A percentile compares a stretch with the other conserved stretches of the same genome.
phyloP scores from a whole-genome alignment of 164 flowering plant genomes.

The Warburgia ugandensis region DNA sequence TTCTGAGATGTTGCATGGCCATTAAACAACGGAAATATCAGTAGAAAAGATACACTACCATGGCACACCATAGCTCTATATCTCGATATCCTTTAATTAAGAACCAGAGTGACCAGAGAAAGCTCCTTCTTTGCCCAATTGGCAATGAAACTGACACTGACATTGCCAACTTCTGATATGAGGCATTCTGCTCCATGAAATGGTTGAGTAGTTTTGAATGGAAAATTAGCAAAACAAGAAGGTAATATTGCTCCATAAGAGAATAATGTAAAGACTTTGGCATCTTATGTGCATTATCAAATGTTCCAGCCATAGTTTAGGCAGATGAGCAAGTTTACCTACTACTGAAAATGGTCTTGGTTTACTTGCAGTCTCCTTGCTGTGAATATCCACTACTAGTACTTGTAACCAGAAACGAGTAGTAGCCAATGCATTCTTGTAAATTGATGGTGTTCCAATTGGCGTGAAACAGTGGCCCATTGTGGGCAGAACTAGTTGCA shows the following conservation, averaged over 20 bases:
- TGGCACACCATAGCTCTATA: constrained; percentile 12
- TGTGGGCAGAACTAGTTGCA: background rate
- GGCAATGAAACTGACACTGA: constrained; percentile 10
- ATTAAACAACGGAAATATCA: constrained; percentile 17
- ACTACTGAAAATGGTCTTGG: constrained; percentile 15
- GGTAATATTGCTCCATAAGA: constrained; percentile 9
- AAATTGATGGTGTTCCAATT: constrained; percentile 8
- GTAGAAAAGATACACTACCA: constrained; percentile 15
- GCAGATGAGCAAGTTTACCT: constrained; percentile 10
- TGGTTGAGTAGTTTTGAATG: constrained; percentile 12
- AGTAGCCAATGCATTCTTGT: constrained; percentile 9
- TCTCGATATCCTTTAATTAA: constrained; percentile 15
- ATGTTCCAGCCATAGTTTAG: constrained; percentile 8
- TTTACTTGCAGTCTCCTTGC: constrained; percentile 8
- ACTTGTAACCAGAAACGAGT: constrained; percentile 18
- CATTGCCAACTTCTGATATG: constrained; percentile 15
- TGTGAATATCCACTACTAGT: constrained; percentile 7
- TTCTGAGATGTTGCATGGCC: constrained; percentile 14
- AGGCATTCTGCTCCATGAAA: constrained; percentile 11
- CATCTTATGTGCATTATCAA: constrained; percentile 15
- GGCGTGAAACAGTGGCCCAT: constrained; percentile 6
- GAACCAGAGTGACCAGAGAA: constrained; percentile 15
- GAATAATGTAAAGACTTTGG: constrained; percentile 7
- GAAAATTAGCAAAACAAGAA: constrained; percentile 8
- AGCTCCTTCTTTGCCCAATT: constrained; percentile 7